Base-by-base conservation (phyloP, 1,284 basidiomycete species). In the Amylostereum areolatum region DNA sequence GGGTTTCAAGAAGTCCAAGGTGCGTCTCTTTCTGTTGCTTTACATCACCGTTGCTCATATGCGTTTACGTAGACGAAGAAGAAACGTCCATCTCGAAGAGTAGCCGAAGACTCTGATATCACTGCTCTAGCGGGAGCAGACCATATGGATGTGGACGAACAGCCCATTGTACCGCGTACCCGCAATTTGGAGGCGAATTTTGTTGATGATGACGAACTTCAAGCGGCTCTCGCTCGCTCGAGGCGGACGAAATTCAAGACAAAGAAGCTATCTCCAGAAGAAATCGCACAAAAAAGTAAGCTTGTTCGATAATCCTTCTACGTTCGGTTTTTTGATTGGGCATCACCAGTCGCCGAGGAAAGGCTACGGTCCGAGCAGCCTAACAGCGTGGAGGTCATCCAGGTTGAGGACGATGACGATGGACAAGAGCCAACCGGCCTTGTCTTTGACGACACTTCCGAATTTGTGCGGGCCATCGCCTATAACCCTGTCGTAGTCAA, bases 151-250 rank as follows among this genome's bases (percentile, higher is more conserved):
- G 78, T 92, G 52, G 92, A 93, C 59, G 72, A 80, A 56, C 82
- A 79, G 56, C 78, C 81, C 43, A 68, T 80, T 54, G 67, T 78
- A 45, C 78, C 81, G 53, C 74, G 81, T 57, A 70, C 71, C 58
- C 73, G 84, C 59, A 81, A 93, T 64, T 73, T 86, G 49, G 83
- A 93, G 59, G 76, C 77, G 53, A 96, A 97, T 69, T 89, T 98
- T 66, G 87, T 99, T 55, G 97, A 99, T 69, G 97, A 99, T 65
- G 97, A 99, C 66, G 97, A 99, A 62, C 78, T 99, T 35, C 94
- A 97, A 74, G 91, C 91, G 32, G 92, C 91, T 29, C 76, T 99
- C 48, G 89, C 96, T 27, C 81, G 90, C 18, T 83, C 91, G 51
- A 77, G 97, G 51, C 80, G 89, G 59, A 85, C 85, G 35, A 90